Base-by-base conservation (phyloP, 345 rosid species). In the Physaria fendleri region DNA sequence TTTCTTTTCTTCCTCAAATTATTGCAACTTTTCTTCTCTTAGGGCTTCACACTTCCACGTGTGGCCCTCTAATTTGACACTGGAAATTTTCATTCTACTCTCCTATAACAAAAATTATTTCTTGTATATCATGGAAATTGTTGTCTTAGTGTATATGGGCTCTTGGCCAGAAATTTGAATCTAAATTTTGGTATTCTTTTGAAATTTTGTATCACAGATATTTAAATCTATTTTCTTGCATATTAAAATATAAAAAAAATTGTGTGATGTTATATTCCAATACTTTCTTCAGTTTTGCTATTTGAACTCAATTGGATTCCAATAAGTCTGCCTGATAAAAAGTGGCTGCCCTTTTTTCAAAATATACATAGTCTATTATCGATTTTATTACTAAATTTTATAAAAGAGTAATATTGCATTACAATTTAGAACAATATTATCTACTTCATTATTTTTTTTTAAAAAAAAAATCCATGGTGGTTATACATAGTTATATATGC, bases 41-140 rank as follows among this genome's bases (percentile, higher is more conserved):
- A 68, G 73, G 73, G 67, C 42, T 61, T 61, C 67, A 53, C 34
- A 53, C 56, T 28, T 32, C 56, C 73, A 68, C 67, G 62, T 68
- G 62, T 25, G 28, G 0, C 15, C 49, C 35, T 60, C 35, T 10
- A 0, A 53, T 60, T 68, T 44, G 52, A 67, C 58, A 22, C 4
- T 27, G 9, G 40, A 1, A 15, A 13, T 38, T 38, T 46, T 13
- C n/a, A n/a, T n/a, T n/a, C n/a, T n/a, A n/a, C n/a, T n/a, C n/a
- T n/a, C n/a, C n/a, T n/a, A n/a, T n/a, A n/a, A n/a, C n/a, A n/a
- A n/a, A n/a, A n/a, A n/a, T n/a, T n/a, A n/a, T n/a, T n/a, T n/a
- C n/a, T n/a, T n/a, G n/a, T n/a, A n/a, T n/a, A n/a, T n/a, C n/a
- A n/a, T n/a, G n/a, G n/a, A n/a, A n/a, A n/a, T n/a, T n/a, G n/a